Evolutionary conservation across 192 early-diverging fungal species (phyloP), one percentile per base, ranked within the genome.

Genomic region (Nowakowskiella sp.): DNA sequence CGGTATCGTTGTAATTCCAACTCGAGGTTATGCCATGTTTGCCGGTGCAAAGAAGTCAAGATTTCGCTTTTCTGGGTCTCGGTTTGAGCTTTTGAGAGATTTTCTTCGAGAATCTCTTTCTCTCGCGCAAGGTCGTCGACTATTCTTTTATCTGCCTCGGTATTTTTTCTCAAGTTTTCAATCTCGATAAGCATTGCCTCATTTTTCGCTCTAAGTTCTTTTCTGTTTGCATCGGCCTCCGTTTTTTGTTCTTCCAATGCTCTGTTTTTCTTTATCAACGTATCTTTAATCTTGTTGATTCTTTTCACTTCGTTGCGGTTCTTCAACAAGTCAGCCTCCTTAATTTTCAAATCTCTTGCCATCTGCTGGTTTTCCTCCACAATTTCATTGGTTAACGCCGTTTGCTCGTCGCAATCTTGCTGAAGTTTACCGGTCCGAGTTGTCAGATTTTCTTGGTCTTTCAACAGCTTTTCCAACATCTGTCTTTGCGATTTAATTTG

Each of bases 401-500:
- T 68, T 53, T 82, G 80, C 51, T 78, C 74, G 43, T 78, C 71
- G 32, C 66, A 81, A 34, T 82, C 80, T 13, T 62, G 57, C 48
- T 78, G 77, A 10, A 79, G 57, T 57, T 81, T 80, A 8, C 60
- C 49, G 4, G 76, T 72, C 2, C 78, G 60, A 6, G 46, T 49
- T 4, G 44, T 61, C 31, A 82, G 51, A 6, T 42, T 56, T 44
- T 82, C 80, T 47, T 82, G 67, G 46, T 73, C 78, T 50, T 66
- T 70, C 7, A 59, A 19, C 1, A 81, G 59, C 53, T 81, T 80
- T 28, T 80, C 80, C 16, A 81, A 65, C 63, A 72, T 60, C 36
- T 62, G 62, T 57, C 60, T 69, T 49, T 82, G 78, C 10, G 46
- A 47, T 29, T 59, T 65, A 48, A 82, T 78, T 48, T 81, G 77